Conservation (phyloP, 1,139 yeast genomes). For the Saccharomyces hybrid region DNA sequence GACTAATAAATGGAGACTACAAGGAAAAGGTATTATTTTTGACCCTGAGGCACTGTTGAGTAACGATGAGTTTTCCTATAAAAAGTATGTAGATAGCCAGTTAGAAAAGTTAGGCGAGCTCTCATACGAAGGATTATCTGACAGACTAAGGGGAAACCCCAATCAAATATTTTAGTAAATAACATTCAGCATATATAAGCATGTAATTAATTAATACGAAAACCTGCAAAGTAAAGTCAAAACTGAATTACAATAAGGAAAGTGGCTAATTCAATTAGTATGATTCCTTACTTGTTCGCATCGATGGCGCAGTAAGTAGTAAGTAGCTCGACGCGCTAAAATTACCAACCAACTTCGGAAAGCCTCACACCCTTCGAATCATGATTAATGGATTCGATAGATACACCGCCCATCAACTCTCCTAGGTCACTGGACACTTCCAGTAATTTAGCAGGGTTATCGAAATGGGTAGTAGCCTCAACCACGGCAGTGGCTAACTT, state of each 20-base stretch:
- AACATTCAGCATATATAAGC: neutral
- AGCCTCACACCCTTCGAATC: constrained; percentile 16
- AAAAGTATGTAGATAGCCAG: constrained; percentile 10
- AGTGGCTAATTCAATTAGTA: neutral
- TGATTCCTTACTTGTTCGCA: no score
- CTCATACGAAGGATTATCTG: neutral
- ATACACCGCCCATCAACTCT: constrained; percentile 26
- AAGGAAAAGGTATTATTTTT: constrained; percentile 29
- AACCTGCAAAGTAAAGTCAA: neutral
- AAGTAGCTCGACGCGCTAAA: no score
- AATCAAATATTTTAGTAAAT: neutral
- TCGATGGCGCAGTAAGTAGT: no score
- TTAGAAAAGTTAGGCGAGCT: constrained; percentile 8
- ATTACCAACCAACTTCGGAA: constrained; percentile 19
- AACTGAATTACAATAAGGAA: neutral
- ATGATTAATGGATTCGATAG: constrained; percentile 22
- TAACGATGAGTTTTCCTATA: constrained; percentile 17
- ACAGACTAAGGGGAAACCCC: neutral
- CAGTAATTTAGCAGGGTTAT: constrained; percentile 56
- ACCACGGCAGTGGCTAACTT: constrained; percentile 75
- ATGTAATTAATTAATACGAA: neutral
- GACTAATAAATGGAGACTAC: constrained; percentile 62
- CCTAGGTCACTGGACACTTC: constrained; percentile 73
- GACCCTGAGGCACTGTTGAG: constrained; percentile 21
- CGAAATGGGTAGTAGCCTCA: constrained; percentile 69